Evolutionary conservation across 2,329 filamentous ascomycete genomes (phyloP).

Genomic region (Aspergillus neoniger): DNA sequence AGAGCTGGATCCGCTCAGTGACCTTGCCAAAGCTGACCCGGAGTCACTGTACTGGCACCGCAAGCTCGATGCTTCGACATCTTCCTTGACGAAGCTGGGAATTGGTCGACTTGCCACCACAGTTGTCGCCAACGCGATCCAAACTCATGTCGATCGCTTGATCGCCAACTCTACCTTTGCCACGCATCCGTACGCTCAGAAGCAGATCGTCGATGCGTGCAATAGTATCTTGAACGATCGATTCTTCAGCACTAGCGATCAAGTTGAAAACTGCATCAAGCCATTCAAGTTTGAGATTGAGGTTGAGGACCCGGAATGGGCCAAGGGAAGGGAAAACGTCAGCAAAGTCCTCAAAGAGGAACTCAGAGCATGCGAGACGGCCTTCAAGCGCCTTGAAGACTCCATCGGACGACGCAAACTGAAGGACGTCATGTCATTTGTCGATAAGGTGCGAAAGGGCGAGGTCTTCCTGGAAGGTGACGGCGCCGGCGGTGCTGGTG

Average conservation of each 20-base stretch:
- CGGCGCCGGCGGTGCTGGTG: constrained; percentile 80
- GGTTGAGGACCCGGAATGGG: constrained; percentile 87
- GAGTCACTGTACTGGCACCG: constrained; percentile 89
- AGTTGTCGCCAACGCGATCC: constrained; percentile 84
- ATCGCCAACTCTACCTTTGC: constrained; percentile 81
- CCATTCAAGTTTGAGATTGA: constrained; percentile 99
- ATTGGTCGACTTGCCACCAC: constrained; percentile 91
- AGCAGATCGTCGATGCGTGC: constrained; percentile 90
- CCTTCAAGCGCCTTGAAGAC: constrained; percentile 73
- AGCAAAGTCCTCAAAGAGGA: constrained; percentile 81
- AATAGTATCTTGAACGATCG: constrained; percentile 88
- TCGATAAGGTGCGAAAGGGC: constrained; percentile 85
- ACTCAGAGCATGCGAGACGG: constrained; percentile 77
- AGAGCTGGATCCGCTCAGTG: constrained; percentile 71
- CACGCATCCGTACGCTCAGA: constrained; percentile 84
- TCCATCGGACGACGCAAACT: constrained; percentile 79
- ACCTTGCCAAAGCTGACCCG: constrained; percentile 81
- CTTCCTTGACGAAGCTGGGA: constrained; percentile 87
- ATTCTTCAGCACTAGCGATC: constrained; percentile 95
- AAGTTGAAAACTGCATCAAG: constrained; percentile 98
- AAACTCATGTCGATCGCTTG: constrained; percentile 77
- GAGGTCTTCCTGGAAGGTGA: constrained; percentile 84
- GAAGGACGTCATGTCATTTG: constrained; percentile 84
- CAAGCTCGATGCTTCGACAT: constrained; percentile 89
- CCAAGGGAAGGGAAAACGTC: constrained; percentile 79